Percentiles rank a stretch among this genome's conserved stretches.
phyloP scores from a whole-genome alignment of 345 rosid species.

The Aquilaria malaccensis region DNA sequence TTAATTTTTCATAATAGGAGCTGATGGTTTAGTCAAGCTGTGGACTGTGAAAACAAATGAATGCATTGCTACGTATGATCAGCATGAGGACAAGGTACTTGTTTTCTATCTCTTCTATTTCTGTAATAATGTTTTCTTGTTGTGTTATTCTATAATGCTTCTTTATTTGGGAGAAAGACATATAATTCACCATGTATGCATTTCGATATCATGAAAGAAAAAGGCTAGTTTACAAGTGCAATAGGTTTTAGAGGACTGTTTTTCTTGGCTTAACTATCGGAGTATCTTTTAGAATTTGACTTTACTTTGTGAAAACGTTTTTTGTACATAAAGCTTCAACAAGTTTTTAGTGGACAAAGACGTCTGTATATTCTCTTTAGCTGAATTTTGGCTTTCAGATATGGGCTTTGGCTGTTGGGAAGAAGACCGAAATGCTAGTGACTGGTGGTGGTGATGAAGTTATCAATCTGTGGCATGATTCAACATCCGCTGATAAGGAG shows the following conservation, averaged over 20 bases:
- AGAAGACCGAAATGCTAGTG: conserved; percentile 81
- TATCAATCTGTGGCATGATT: conserved; percentile 85
- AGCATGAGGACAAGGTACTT: conserved; percentile 88
- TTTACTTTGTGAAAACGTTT: neutral
- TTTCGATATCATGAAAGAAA: neutral
- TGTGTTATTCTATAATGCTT: too few relatives aligned
- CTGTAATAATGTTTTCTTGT: too few relatives aligned
- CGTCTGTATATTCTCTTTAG: conserved; percentile 7
- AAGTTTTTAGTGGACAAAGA: conserved; percentile 1
- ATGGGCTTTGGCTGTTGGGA: conserved; percentile 96
- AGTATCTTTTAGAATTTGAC: too few relatives aligned
- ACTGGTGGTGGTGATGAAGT: conserved; percentile 90
- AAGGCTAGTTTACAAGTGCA: too few relatives aligned
- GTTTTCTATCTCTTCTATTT: neutral
- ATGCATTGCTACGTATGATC: conserved; percentile 88
- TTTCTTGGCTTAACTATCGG: too few relatives aligned
- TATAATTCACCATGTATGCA: neutral
- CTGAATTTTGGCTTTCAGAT: conserved; percentile 35
- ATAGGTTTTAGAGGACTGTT: too few relatives aligned
- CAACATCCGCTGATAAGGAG: conserved; percentile 78
- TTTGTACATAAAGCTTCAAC: neutral
- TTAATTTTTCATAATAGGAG: conserved; percentile 37
- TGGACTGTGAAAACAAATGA: conserved; percentile 87
- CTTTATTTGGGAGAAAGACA: too few relatives aligned
- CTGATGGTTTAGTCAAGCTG: conserved; percentile 91